These are phyloP conservation scores for Circinella minor DNA, from an alignment of 371 early-diverging fungal species.

Conservation along the genomic window DNA sequence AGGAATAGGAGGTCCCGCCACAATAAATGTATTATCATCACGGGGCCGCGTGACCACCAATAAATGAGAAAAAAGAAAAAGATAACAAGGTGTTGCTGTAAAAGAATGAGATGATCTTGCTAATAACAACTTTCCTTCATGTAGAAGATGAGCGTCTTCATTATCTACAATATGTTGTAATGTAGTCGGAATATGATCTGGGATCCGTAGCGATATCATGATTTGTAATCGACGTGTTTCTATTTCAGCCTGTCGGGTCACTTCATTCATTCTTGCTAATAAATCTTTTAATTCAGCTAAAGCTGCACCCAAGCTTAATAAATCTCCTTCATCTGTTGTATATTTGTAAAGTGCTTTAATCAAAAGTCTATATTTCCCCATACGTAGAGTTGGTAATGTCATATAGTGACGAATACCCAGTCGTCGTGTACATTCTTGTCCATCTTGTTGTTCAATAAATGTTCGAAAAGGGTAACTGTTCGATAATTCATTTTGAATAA, in stretches of 20 bases:
- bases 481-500: slow-evolving; percentile 22
- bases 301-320: slow-evolving; percentile 27
- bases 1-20: slow-evolving; percentile 31
- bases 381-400: slow-evolving; percentile 38
- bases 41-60: slow-evolving; percentile 34
- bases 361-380: slow-evolving; percentile 37
- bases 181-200: slow-evolving; percentile 11
- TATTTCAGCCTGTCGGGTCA: slow-evolving; percentile 20
- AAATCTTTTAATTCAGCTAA: slow-evolving; percentile 32
- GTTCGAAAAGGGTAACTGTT: slow-evolving; percentile 26
- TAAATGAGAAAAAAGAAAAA: slow-evolving; percentile 45
- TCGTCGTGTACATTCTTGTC: slow-evolving; percentile 26
- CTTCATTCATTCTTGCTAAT: slow-evolving; percentile 36
- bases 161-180: slow-evolving; percentile 21
- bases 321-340: slow-evolving; percentile 35
- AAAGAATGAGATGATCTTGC: slow-evolving; percentile 34
- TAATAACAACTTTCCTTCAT: slow-evolving; percentile 32
- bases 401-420: slow-evolving; percentile 40
- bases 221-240: slow-evolving; percentile 35
- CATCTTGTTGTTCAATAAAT: slow-evolving; percentile 30
- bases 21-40: slow-evolving; percentile 24
- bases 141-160: slow-evolving; percentile 21
- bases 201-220: slow-evolving; percentile 27
- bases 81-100: slow-evolving; percentile 23
- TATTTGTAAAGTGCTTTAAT: slow-evolving; percentile 36